Evolutionary conservation across 441 rosid genomes (phyloP).

Genomic region (Syzygium malaccense): DNA sequence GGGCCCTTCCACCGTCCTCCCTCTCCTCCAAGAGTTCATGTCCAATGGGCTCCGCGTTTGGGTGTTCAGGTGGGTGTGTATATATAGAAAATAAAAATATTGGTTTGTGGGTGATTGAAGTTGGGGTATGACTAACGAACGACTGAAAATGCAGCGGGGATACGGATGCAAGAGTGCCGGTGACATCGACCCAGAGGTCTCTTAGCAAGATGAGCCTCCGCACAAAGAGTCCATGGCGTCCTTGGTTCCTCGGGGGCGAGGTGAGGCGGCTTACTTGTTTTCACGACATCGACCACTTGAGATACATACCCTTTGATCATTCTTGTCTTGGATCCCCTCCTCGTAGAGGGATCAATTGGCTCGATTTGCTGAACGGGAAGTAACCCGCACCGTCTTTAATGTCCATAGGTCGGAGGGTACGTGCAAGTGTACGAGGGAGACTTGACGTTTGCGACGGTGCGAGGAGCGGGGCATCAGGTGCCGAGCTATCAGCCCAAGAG

Average conservation of each 20-base stretch:
- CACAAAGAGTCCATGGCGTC: constrained; percentile 49
- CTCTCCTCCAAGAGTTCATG: constrained; percentile 14
- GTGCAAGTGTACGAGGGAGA: constrained; percentile 59
- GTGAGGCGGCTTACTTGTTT: constrained; percentile 13
- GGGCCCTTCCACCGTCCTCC: background rate
- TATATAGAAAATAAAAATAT: too few relatives aligned
- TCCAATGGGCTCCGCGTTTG: constrained; percentile 12
- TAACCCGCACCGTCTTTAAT: background rate
- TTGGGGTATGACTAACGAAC: background rate
- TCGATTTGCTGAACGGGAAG: background rate
- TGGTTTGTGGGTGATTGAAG: background rate
- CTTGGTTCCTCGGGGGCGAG: constrained; percentile 61
- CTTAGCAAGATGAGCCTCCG: constrained; percentile 45
- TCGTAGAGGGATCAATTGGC: background rate
- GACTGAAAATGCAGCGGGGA: constrained; percentile 49
- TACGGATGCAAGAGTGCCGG: constrained; percentile 62
- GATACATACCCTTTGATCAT: background rate
- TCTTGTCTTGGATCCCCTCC: background rate
- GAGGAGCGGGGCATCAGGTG: constrained; percentile 92
- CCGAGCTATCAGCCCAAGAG: constrained; percentile 74
- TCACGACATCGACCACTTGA: background rate
- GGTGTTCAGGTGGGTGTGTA: constrained; percentile 6
- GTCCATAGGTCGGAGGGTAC: constrained; percentile 59
- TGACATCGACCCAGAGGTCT: constrained; percentile 59
- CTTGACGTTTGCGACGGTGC: constrained; percentile 60